phyloP scores from a whole-genome alignment of 306 rosid species.

The Fragaria iinumae region DNA sequence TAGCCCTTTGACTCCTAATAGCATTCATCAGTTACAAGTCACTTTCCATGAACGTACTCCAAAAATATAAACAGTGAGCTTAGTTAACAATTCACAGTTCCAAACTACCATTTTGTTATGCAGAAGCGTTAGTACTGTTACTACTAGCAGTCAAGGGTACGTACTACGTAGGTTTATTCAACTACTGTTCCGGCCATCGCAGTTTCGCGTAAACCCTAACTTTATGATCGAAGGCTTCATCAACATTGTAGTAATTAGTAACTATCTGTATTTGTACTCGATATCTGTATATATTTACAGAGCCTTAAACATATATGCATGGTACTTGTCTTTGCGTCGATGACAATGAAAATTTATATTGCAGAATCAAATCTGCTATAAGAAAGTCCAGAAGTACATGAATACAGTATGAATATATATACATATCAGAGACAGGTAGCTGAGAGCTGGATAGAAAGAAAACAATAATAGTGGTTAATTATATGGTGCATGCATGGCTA shows the following conservation, averaged over 20 bases:
- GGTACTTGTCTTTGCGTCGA: neutral
- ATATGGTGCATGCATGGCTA: constrained; percentile 1
- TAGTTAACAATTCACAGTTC: neutral
- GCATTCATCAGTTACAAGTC: neutral
- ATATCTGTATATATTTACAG: neutral
- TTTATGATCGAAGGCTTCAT: neutral
- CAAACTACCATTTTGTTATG: neutral
- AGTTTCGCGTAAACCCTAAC: no score
- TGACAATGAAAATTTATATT: neutral
- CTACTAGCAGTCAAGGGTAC: neutral
- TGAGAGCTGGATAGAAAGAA: neutral
- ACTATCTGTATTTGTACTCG: neutral
- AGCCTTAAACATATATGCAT: neutral
- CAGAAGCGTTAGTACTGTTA: neutral
- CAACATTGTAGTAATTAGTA: neutral
- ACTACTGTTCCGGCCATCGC: no score
- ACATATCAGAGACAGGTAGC: neutral
- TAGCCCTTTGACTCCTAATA: neutral
- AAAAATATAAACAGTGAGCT: neutral
- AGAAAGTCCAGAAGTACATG: neutral
- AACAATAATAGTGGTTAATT: neutral
- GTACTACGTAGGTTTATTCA: neutral
- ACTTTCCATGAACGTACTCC: neutral
- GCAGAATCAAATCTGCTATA: neutral
- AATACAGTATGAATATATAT: neutral